Evolutionary conservation across 2,329 filamentous ascomycete species (phyloP).

Genomic region (Xylaria sp.): DNA sequence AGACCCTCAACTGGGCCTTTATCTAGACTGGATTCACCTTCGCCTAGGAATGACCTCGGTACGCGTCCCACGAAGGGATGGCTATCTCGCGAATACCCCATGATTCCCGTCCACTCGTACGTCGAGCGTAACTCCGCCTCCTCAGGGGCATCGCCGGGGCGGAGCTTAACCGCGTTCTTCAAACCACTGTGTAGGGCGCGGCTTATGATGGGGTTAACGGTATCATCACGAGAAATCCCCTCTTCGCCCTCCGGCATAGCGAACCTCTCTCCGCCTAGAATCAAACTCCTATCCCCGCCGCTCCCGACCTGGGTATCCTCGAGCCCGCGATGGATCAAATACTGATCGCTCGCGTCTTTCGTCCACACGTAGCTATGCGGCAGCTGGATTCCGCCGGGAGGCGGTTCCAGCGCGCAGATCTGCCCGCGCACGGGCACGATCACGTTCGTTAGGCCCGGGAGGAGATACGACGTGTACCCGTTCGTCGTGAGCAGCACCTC

Average conservation of each 20-base stretch:
- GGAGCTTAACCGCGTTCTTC: slow-evolving; percentile 56
- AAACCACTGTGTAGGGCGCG: slow-evolving; percentile 64
- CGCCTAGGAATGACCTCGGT: slow-evolving; percentile 59
- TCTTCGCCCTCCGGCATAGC: slow-evolving; percentile 64
- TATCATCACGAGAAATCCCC: slow-evolving; percentile 71
- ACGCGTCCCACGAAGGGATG: slow-evolving; percentile 77
- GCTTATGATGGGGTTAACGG: slow-evolving; percentile 66
- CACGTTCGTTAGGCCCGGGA: slow-evolving; percentile 72
- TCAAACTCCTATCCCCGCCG: slow-evolving; percentile 55
- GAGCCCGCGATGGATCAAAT: slow-evolving; percentile 34
- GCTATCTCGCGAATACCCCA: slow-evolving; percentile 77
- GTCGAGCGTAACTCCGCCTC: slow-evolving; percentile 59
- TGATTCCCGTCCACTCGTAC: slow-evolving; percentile 82
- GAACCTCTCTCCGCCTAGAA: slow-evolving; percentile 76
- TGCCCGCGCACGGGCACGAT: slow-evolving; percentile 79
- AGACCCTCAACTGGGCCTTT: slow-evolving; percentile 60
- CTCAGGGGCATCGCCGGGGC: slow-evolving; percentile 32
- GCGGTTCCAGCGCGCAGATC: slow-evolving; percentile 73
- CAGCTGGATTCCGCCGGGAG: slow-evolving; percentile 47
- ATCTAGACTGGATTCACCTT: not conserved
- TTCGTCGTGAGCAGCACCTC: slow-evolving; percentile 84
- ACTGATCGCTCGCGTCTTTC: slow-evolving; percentile 30
- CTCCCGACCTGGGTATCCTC: slow-evolving; percentile 33
- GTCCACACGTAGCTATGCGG: slow-evolving; percentile 40
- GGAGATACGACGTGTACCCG: slow-evolving; percentile 80